Evolutionary conservation across 495 filamentous ascomycete genomes (phyloP), one percentile per base, ranked within the genome.

Genomic region (Penicillium tannophilum): DNA sequence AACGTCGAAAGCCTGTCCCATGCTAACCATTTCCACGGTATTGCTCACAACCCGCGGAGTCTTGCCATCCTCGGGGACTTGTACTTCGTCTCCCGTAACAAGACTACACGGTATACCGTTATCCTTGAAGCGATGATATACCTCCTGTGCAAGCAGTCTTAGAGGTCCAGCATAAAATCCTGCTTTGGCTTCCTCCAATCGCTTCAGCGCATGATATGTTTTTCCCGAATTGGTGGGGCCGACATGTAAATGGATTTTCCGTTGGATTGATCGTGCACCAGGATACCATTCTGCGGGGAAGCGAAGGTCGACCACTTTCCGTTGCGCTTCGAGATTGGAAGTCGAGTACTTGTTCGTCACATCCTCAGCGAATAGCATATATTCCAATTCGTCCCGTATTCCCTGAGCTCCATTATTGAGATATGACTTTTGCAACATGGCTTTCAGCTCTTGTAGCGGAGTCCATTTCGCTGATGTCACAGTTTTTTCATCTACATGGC

Each of bases 161-260:
- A 99, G 75, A 0, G 95, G 95, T 2, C 95, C 95, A 35, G 93
- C 91, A 68, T 96, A 99, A 54, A 96, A 86, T 14, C 95, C 95
- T 20, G 79, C 82, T 42, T 86, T 81, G 28, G 88, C 85, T 35
- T 82, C 74, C 70, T 95, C 88, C 9, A 99, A 83, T n/a, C 88
- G 83, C 72, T 96, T 87, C 52, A 99, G 73, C 4, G 95, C 95
- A 69, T 92, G 88, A 72, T 98, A 98, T 3, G 95, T 99, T 75
- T 99, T 99, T 55, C 95, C 95, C 6, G 93, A 97, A 73, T 99
- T 99, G 2, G 95, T 99, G 0, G 95, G 95, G 2, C 95, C 95
- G 46, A 99, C 92, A 68, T 99, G 95, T 9, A 99, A 76, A 78
- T 97, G 90, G 55, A 97, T 82, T 2, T 84, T 93, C 36, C 95